Evolutionary conservation across 768 basidiomycete genomes (phyloP), one percentile per base, ranked within the genome.

Genomic region (Cystoderma amianthinum): DNA sequence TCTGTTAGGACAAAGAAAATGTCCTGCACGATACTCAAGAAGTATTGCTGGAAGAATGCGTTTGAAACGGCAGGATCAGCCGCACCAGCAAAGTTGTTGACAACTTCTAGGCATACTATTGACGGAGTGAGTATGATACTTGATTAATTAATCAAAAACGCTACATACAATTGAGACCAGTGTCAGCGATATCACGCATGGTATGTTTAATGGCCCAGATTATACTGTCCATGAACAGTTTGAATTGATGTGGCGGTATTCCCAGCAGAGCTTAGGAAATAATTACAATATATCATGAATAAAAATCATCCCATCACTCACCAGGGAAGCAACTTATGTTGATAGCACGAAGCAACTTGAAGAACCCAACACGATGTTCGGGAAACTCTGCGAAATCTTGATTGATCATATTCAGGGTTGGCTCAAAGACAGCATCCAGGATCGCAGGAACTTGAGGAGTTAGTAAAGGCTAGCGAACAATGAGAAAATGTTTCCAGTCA

Each of bases 181-280:
- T 88, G 57, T 98, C 95, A 3, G 92, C 90, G 47, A 99, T 96
- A 61, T 98, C 95, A 41, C 95, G 80, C 91, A 96, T 93, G 12
- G 91, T 97, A 67, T 99, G 96, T 63, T 99, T 99, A 70, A 97
- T 95, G n/a, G 93, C 95, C 95, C 96, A 99, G 39, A 95, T 85
- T 49, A 97, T 87, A 45, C 91, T 93, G 61, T 98, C 95, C 81
- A 96, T 97, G 62, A 96, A 87, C 44, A 98, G 68, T 67, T 96
- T 97, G 76, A 98, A 97, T 64, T 96, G 90, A 35, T 74, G 64
- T 7, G 92, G 85, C n/a, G 92, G 90, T 45, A 96, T 75, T 18
- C 78, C 79, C 43, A 95, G 74, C 35, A 97, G 67, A 4, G 93
- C 93, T 87, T 47, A n/a, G n/a, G n/a, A n/a, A n/a, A n/a, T n/a